Base-by-base conservation (phyloP, 73 alveolate genomes). In the Stentor coeruleus region DNA sequence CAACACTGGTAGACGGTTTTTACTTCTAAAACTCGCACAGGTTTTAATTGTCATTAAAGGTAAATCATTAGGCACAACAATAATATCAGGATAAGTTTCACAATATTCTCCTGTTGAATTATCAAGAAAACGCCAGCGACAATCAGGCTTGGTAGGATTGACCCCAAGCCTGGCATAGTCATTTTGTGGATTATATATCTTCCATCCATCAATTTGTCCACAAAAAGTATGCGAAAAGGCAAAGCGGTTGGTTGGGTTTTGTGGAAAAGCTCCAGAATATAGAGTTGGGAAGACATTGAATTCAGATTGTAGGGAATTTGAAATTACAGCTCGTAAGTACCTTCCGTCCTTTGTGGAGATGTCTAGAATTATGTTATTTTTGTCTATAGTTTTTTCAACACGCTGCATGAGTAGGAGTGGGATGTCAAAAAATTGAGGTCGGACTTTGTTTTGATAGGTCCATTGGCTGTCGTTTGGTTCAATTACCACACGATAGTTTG, bases 1-100 rank as follows among this genome's bases (percentile, higher is more conserved):
- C 75, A 95, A 86, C 14, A 90, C 89, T 3, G 98, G 99, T 28
- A 95, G 89, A 38, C 99, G 35, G n/a, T 83, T 76, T 59, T 91
- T 92, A 39, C 97, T 88, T 73, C 99, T 66, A 72, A 84, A 88
- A 66, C 83, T 79, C 3, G 96, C 81, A 38, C 94, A 87, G 42
- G 74, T 79, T 73, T 58, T 85, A 49, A 93, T 74, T 42, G 84
- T 89, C 35, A 79, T 42, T 59, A 86, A 93, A 1, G 87, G 73
- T 73, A 92, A 59, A 15, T 83, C 38, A 30, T 77, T 30, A 35
- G 98, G 98, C 31, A 90, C 91, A 38, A 90, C 90, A 60, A 87
- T 85, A 60, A 84, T 59, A n/a, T 86, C 77, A 3, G 98, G 98
- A 73, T 94, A 94, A 3, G 97, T 84, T 35, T 82, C 85, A 83